Evolutionary conservation across 78 protist genomes (phyloP).

Genomic region (Dictyostelium purpureum): DNA sequence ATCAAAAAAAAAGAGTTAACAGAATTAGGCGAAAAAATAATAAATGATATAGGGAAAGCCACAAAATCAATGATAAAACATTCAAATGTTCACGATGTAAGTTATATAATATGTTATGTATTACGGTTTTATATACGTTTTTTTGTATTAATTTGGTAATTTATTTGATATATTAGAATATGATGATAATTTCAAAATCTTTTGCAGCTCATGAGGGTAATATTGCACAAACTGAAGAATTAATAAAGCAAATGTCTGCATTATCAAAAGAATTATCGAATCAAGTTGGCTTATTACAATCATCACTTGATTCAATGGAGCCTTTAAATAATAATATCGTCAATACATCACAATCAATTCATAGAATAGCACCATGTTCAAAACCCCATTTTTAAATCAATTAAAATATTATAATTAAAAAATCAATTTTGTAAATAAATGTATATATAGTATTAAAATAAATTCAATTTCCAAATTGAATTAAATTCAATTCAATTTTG

Average conservation of each 20-base stretch:
- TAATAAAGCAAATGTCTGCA: constrained; percentile 48
- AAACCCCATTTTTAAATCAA: not conserved
- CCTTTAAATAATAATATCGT: not conserved
- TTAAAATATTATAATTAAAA: not conserved
- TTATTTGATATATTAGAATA: not conserved
- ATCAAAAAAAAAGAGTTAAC: constrained; percentile 41
- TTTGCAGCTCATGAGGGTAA: constrained; percentile 52
- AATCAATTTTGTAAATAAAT: not conserved
- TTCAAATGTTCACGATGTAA: constrained; percentile 70
- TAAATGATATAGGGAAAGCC: constrained; percentile 40
- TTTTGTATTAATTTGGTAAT: too few relatives aligned
- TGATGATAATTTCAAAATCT: constrained; percentile 31
- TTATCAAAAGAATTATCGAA: constrained; percentile 43
- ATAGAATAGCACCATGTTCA: not conserved
- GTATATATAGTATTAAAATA: not conserved
- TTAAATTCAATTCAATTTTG: too few relatives aligned
- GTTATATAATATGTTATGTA: not conserved
- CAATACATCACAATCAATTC: not conserved
- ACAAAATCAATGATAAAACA: constrained; percentile 43
- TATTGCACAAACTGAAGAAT: constrained; percentile 56
- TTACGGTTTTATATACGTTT: not conserved
- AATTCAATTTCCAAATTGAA: too few relatives aligned
- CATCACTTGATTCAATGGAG: constrained; percentile 17
- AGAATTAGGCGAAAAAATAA: constrained; percentile 42
- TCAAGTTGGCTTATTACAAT: constrained; percentile 7